phyloP scores from a whole-genome alignment of 306 rosid genomes.

The Vicia faba region DNA sequence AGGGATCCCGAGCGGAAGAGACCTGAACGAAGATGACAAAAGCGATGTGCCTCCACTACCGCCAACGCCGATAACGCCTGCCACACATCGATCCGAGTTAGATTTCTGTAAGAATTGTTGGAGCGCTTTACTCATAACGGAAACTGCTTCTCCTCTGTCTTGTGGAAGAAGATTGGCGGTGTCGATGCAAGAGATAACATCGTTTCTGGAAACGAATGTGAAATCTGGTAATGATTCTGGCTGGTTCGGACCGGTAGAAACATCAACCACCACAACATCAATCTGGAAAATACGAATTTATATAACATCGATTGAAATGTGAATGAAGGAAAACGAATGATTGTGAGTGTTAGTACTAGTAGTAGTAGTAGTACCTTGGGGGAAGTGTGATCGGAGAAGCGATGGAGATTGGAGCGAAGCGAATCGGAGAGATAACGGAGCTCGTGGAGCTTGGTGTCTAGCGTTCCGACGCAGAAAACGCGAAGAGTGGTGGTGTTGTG shows the following conservation, averaged over 20 bases:
- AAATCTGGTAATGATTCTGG: slow-evolving; percentile 47
- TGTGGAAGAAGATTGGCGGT: slow-evolving; percentile 50
- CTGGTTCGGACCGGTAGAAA: slow-evolving; percentile 55
- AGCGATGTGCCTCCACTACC: slow-evolving; percentile 92
- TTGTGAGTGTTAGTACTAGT: neutral
- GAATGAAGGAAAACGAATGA: neutral
- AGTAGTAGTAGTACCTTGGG: slow-evolving; percentile 40
- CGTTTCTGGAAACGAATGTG: slow-evolving; percentile 62
- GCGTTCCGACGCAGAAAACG: slow-evolving; percentile 81
- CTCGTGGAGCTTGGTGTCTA: slow-evolving; percentile 83
- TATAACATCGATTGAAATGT: neutral
- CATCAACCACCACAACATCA: slow-evolving; percentile 66
- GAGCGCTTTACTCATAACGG: slow-evolving; percentile 69
- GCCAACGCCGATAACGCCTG: slow-evolving; percentile 77
- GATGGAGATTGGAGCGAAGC: slow-evolving; percentile 61
- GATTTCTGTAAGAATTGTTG: slow-evolving; percentile 56
- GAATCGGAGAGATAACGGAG: slow-evolving; percentile 68
- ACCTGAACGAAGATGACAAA: slow-evolving; percentile 58
- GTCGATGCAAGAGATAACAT: slow-evolving; percentile 50
- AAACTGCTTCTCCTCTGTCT: slow-evolving; percentile 77
- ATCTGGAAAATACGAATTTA: slow-evolving; percentile 22
- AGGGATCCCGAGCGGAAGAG: slow-evolving; percentile 82
- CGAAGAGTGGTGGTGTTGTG: slow-evolving; percentile 43
- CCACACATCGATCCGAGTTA: slow-evolving; percentile 48
- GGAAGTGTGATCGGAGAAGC: slow-evolving; percentile 54